Percentiles rank a stretch among this genome's conserved stretches.
These are phyloP conservation scores for Pseudogymnoascus verrucosus DNA, from an alignment of 2,329 filamentous ascomycete genomes.

Conservation along the genomic window DNA sequence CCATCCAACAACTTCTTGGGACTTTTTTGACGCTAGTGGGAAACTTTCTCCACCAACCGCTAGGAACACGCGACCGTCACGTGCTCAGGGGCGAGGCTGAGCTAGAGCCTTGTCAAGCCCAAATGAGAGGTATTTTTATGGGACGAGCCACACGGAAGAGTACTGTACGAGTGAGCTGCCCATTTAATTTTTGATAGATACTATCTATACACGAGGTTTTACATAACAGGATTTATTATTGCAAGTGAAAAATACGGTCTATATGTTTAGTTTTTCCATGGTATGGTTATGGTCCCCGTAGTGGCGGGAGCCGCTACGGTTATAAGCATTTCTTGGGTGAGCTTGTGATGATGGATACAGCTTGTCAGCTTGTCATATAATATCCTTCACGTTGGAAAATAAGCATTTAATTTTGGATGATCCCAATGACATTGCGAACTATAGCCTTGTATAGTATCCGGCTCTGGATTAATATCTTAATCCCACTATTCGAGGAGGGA, in stretches of 20 bases:
- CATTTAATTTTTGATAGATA: background rate
- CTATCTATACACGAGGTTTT: background rate
- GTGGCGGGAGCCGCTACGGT: background rate
- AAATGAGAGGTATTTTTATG: background rate
- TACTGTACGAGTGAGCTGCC: background rate
- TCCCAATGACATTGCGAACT: background rate
- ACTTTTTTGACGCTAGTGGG: constrained; percentile 9
- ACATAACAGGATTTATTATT: background rate
- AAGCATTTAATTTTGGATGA: background rate
- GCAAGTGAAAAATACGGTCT: background rate
- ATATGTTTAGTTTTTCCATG: background rate
- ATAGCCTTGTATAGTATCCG: background rate
- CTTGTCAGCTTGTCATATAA: background rate
- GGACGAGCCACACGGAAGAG: background rate
- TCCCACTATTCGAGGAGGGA: background rate
- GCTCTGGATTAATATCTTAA: background rate
- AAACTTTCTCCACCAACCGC: constrained; percentile 4
- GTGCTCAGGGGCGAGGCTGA: constrained; percentile 3
- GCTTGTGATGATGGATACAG: background rate
- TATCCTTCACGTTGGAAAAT: background rate
- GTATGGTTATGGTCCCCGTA: background rate
- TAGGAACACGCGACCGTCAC: background rate
- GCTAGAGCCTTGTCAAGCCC: background rate
- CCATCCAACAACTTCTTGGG: background rate
- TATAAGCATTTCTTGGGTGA: constrained; percentile 5